A percentile compares a stretch with the other conserved stretches of the same genome.
These are phyloP conservation scores for Botrytis pseudocinerea DNA, from an alignment of 2,329 filamentous ascomycete species.

Conservation along the genomic window DNA sequence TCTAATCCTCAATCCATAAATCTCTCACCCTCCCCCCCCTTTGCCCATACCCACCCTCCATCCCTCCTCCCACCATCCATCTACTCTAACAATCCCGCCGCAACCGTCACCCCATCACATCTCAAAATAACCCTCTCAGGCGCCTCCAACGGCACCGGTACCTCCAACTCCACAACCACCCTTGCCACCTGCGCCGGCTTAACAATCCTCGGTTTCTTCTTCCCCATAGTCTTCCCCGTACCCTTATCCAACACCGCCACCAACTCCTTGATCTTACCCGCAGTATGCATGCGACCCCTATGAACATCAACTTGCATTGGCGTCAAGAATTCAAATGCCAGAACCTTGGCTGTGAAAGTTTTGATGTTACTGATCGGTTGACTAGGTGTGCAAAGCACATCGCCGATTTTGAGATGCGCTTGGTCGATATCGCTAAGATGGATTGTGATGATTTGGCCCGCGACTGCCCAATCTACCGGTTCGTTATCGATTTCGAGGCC, in stretches of 20 bases:
- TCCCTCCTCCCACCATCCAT: not conserved
- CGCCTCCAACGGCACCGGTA: constrained; percentile 75
- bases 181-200: constrained; percentile 77
- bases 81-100: constrained; percentile 76
- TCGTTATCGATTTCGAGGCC: constrained; percentile 75
- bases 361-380: constrained; percentile 70
- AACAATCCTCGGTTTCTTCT: constrained; percentile 83
- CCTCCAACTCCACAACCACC: constrained; percentile 71
- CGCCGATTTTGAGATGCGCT: constrained; percentile 77
- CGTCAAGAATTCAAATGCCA: constrained; percentile 86
- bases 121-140: constrained; percentile 80
- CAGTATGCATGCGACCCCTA: constrained; percentile 75
- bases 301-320: constrained; percentile 90
- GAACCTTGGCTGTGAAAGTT: constrained; percentile 76
- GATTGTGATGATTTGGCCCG: constrained; percentile 84
- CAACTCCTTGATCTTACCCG: constrained; percentile 72
- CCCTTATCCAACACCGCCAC: constrained; percentile 75
- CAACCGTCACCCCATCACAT: constrained; percentile 79
- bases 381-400: constrained; percentile 75
- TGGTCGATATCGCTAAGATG: constrained; percentile 84
- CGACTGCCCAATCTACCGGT: constrained; percentile 82
- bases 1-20: not conserved
- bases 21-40: not conserved
- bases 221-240: constrained; percentile 66
- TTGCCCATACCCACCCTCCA: too few species aligned